These are phyloP conservation scores for Plasmodium gallinaceum DNA, from an alignment of 169 alveolate species.

Conservation along the genomic window DNA sequence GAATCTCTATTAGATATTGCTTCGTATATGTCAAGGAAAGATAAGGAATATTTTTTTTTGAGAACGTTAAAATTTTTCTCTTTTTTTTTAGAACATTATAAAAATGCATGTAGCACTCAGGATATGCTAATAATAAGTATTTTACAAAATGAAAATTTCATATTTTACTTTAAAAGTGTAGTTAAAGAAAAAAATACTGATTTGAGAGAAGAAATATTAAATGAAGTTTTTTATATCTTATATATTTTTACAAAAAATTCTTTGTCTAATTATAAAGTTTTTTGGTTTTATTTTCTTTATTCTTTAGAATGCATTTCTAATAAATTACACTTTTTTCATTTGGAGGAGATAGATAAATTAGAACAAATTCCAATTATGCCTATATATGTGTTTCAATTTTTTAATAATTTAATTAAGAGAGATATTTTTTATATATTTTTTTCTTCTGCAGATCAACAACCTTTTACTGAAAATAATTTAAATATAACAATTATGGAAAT, in stretches of 20 bases:
- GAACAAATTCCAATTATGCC: constrained; percentile 38
- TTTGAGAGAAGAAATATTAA: constrained; percentile 37
- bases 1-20: constrained; percentile 35
- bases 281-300: constrained; percentile 58
- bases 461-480: constrained; percentile 12
- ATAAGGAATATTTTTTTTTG: constrained; percentile 30
- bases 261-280: constrained; percentile 60
- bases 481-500: constrained; percentile 47
- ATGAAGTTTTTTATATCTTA: constrained; percentile 46
- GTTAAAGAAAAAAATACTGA: constrained; percentile 24
- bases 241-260: constrained; percentile 72
- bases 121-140: constrained; percentile 46
- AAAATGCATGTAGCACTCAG: constrained; percentile 62
- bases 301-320: constrained; percentile 23
- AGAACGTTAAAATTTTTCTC: constrained; percentile 46
- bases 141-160: constrained; percentile 42
- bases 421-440: constrained; percentile 49
- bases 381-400: constrained; percentile 59
- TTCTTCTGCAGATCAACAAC: constrained; percentile 25
- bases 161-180: constrained; percentile 43
- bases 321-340: constrained; percentile 22
- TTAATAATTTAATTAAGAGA: constrained; percentile 47
- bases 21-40: background rate
- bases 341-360: constrained; percentile 17
- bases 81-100: constrained; percentile 68